Percentiles rank a stretch among this genome's conserved stretches.
Conservation (phyloP, 2,329 filamentous ascomycete species). For the Hypocrella siamensis region DNA sequence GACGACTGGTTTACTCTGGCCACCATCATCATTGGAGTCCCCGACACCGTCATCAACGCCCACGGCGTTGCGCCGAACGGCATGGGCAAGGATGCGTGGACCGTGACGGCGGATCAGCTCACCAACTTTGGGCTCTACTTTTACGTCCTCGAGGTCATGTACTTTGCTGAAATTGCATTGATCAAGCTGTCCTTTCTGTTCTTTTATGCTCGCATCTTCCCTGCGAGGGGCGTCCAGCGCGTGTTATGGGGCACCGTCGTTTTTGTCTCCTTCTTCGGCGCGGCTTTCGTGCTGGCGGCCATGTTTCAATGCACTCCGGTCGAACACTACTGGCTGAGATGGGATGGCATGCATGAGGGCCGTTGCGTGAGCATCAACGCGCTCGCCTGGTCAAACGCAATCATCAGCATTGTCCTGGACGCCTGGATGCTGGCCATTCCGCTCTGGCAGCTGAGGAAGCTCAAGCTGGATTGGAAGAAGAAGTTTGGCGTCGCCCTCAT, state of each 20-base stretch:
- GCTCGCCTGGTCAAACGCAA: conserved; percentile 34
- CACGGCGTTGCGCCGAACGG: conserved; percentile 21
- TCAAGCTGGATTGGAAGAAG: conserved; percentile 30
- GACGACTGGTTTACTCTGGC: conserved; percentile 22
- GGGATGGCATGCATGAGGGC: conserved; percentile 30
- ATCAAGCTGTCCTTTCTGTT: conserved; percentile 35
- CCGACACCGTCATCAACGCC: conserved; percentile 14
- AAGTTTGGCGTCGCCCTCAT: conserved; percentile 32
- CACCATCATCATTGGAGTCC: conserved; percentile 12
- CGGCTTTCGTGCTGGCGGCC: conserved; percentile 24
- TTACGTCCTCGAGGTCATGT: conserved; percentile 25
- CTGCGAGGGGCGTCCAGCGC: conserved; percentile 17
- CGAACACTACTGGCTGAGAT: conserved; percentile 34
- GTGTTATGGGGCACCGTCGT: conserved; percentile 26
- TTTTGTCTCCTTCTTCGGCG: conserved; percentile 22
- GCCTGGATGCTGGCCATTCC: conserved; percentile 36
- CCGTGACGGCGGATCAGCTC: conserved; percentile 22
- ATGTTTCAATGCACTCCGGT: conserved; percentile 37
- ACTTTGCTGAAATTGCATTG: conserved; percentile 28
- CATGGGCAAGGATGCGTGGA: conserved; percentile 36
- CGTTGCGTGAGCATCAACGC: conserved; percentile 32
- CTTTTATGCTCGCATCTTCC: conserved; percentile 41
- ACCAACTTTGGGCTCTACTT: conserved; percentile 26
- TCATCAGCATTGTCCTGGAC: conserved; percentile 36
- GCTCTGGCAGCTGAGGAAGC: conserved; percentile 23